phyloP scores from a whole-genome alignment of 371 early-diverging fungal genomes.

The Phascolomyces articulosus region DNA sequence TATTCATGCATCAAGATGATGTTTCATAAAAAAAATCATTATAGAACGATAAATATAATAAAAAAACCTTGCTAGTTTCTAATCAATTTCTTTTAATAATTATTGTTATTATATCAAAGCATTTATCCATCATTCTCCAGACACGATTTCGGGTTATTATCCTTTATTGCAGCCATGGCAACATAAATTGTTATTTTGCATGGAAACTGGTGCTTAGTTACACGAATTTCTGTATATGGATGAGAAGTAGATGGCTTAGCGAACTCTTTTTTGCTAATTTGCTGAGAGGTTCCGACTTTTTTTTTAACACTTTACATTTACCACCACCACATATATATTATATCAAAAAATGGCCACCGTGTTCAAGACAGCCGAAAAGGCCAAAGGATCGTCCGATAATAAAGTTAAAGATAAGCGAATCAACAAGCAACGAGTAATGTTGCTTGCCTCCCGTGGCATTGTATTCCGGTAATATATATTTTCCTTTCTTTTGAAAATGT shows the following conservation, averaged over 20 bases:
- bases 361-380: constrained; percentile 40
- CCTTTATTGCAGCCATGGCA: too few species aligned
- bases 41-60: too few species aligned
- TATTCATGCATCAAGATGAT: too few species aligned
- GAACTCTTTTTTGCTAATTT: neutral
- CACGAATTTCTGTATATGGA: neutral
- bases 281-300: constrained; percentile 4
- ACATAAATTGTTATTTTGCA: too few species aligned
- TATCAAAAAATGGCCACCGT: constrained; percentile 34
- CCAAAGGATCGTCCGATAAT: constrained; percentile 22
- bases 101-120: too few species aligned
- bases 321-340: neutral
- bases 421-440: constrained; percentile 90
- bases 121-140: too few species aligned
- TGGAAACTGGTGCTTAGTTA: too few species aligned
- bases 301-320: neutral
- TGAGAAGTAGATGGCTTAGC: neutral
- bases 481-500: neutral
- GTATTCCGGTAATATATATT: constrained; percentile 69
- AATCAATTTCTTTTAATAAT: too few species aligned
- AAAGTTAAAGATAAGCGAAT: constrained; percentile 47
- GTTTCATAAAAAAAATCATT: too few species aligned
- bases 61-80: too few species aligned
- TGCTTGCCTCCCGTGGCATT: constrained; percentile 91
- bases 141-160: too few species aligned